Percentiles rank a stretch among this genome's conserved stretches.
These are phyloP conservation scores for Leishmania arabica DNA, from an alignment of 208 protist species.

Conservation along the genomic window DNA sequence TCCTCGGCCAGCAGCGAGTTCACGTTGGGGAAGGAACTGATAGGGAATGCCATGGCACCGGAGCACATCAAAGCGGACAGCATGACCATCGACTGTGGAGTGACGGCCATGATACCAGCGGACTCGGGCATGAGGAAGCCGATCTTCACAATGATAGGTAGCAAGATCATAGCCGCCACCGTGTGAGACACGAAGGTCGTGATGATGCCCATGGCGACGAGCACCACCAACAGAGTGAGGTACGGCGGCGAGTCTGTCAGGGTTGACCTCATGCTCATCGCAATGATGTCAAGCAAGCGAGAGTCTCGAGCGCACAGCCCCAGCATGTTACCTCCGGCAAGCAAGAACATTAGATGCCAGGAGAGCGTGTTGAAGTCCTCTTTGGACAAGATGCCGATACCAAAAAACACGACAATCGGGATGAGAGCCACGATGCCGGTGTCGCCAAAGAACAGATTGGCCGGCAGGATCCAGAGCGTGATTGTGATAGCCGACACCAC, in stretches of 20 bases:
- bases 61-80: constrained; percentile 90
- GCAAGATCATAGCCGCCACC: constrained; percentile 92
- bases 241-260: constrained; percentile 65
- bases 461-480: constrained; percentile 82
- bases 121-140: constrained; percentile 74
- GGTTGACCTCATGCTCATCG: constrained; percentile 59
- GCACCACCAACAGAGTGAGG: constrained; percentile 65
- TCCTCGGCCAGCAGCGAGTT: constrained; percentile 92
- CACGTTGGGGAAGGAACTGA: constrained; percentile 96
- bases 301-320: constrained; percentile 89
- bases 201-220: constrained; percentile 69
- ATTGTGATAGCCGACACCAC: constrained; percentile 78
- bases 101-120: constrained; percentile 54
- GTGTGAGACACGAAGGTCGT: constrained; percentile 95
- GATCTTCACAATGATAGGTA: constrained; percentile 93
- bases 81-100: constrained; percentile 82
- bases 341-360: constrained; percentile 94
- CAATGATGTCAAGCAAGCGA: constrained; percentile 86
- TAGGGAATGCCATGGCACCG: constrained; percentile 93
- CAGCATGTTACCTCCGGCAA: constrained; percentile 94
- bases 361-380: constrained; percentile 93
- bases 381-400: constrained; percentile 90
- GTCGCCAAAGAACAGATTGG: constrained; percentile 89
- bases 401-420: constrained; percentile 93
- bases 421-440: constrained; percentile 92